Percentiles rank a stretch among this genome's conserved stretches.
phyloP scores from a whole-genome alignment of 352 stramenopile genomes.

The Thalassiosira mediterranea region DNA sequence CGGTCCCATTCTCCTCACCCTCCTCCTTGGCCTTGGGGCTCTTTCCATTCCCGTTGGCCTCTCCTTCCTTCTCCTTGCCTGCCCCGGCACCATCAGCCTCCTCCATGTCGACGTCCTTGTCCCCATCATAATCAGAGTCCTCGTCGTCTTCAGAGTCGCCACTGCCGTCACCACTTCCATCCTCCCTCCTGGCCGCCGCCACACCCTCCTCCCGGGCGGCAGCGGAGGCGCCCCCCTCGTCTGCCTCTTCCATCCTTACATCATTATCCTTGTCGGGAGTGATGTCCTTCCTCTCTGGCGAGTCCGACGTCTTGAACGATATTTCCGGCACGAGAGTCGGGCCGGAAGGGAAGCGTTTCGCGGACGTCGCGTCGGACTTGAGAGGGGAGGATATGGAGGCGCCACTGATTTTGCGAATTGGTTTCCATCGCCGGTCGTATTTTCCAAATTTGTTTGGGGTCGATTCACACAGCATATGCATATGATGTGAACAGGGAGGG shows the following conservation, averaged over 20 bases:
- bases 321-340: slow-evolving; percentile 4
- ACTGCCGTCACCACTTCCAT: not conserved
- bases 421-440: slow-evolving; percentile 4
- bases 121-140: not conserved
- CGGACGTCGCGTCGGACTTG: not conserved
- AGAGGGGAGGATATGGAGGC: not conserved
- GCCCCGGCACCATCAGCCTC: not conserved
- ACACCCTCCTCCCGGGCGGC: slow-evolving; percentile 6
- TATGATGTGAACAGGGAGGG: too few relatives aligned
- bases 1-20: not conserved
- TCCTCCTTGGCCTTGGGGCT: not conserved
- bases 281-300: slow-evolving; percentile 3
- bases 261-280: slow-evolving; percentile 38
- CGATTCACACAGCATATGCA: too few relatives aligned
- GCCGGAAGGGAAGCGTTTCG: slow-evolving; percentile 3
- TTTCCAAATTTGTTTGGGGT: too few relatives aligned
- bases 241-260: slow-evolving; percentile 31
- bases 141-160: not conserved
- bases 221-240: slow-evolving; percentile 13
- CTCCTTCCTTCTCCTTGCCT: slow-evolving; percentile 1
- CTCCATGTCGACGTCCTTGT: slow-evolving; percentile 6
- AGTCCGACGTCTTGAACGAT: slow-evolving; percentile 26
- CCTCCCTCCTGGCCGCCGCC: not conserved
- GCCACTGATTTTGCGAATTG: slow-evolving; percentile 12
- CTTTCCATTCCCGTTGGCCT: not conserved